Evolutionary conservation across 495 filamentous ascomycete species (phyloP).

Genomic region (Lepidopterella palustris): DNA sequence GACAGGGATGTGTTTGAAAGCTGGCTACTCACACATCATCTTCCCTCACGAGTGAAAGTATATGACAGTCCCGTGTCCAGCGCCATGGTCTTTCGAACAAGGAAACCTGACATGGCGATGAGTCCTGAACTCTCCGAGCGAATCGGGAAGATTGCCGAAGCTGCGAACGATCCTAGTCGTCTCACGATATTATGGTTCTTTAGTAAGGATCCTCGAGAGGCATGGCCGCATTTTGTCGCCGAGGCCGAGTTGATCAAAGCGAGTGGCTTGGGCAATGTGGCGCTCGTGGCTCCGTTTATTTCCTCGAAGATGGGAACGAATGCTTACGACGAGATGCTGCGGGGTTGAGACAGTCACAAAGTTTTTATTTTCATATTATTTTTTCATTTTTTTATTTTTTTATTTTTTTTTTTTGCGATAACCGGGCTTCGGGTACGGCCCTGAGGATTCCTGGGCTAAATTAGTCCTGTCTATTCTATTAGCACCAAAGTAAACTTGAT

Average conservation of each 20-base stretch:
- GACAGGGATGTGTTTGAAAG: not conserved
- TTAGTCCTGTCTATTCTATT: too few relatives aligned
- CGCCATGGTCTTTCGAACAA: not conserved
- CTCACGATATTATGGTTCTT: not conserved
- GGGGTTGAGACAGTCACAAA: too few relatives aligned
- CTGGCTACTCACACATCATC: not conserved
- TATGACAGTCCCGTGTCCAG: not conserved
- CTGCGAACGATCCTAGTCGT: not conserved
- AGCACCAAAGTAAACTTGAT: too few relatives aligned
- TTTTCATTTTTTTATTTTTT: too few relatives aligned
- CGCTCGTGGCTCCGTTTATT: not conserved
- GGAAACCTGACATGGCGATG: not conserved
- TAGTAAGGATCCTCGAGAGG: not conserved
- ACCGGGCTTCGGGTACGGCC: too few relatives aligned
- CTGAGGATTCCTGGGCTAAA: too few relatives aligned
- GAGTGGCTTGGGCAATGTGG: not conserved
- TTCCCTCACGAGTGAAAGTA: not conserved
- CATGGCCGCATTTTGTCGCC: not conserved
- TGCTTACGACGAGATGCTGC: not conserved
- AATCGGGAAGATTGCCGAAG: not conserved
- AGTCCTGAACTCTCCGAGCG: not conserved
- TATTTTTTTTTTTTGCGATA: too few relatives aligned
- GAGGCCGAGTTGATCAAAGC: not conserved
- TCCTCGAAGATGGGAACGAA: not conserved
- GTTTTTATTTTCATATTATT: too few relatives aligned